phyloP scores from a whole-genome alignment of 1,284 basidiomycete species.

The Tausonia pullulans region DNA sequence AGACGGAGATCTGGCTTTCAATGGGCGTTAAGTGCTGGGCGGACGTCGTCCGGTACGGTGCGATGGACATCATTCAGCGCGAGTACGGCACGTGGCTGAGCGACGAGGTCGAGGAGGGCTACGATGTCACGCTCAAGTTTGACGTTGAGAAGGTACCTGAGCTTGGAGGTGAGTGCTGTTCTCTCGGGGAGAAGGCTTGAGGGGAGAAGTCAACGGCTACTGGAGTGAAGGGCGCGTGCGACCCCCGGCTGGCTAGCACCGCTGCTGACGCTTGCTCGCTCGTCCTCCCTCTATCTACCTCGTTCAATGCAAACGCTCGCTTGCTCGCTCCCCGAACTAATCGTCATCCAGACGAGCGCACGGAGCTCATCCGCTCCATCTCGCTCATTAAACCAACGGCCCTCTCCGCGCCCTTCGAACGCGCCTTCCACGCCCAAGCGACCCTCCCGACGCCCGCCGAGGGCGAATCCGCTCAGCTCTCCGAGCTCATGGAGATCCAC shows the following conservation, averaged over 20 bases:
- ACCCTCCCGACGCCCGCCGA: conserved; percentile 47
- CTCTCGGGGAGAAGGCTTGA: neutral
- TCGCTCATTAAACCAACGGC: conserved; percentile 88
- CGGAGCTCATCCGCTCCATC: conserved; percentile 67
- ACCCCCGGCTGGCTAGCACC: no score
- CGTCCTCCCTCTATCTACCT: neutral
- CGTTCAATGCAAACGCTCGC: neutral
- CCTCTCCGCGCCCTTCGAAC: conserved; percentile 88
- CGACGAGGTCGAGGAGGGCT: conserved; percentile 45
- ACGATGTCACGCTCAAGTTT: conserved; percentile 76
- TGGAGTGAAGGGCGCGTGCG: no score
- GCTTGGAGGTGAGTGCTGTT: conserved; percentile 53
- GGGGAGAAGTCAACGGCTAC: no score
- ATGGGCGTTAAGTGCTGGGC: conserved; percentile 98
- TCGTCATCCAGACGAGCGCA: conserved; percentile 52
- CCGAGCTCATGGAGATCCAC: conserved; percentile 82
- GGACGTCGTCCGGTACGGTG: conserved; percentile 81
- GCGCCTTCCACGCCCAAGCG: conserved; percentile 78
- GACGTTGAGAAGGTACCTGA: conserved; percentile 75
- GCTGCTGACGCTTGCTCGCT: neutral
- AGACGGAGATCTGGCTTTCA: conserved; percentile 66
- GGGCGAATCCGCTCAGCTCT: conserved; percentile 43
- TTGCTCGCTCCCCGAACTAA: neutral
- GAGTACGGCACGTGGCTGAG: conserved; percentile 71
- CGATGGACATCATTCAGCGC: conserved; percentile 62